Evolutionary conservation across 2,329 filamentous ascomycete genomes (phyloP), one percentile per base, ranked within the genome.

Genomic region (Calonectria fujianensis): DNA sequence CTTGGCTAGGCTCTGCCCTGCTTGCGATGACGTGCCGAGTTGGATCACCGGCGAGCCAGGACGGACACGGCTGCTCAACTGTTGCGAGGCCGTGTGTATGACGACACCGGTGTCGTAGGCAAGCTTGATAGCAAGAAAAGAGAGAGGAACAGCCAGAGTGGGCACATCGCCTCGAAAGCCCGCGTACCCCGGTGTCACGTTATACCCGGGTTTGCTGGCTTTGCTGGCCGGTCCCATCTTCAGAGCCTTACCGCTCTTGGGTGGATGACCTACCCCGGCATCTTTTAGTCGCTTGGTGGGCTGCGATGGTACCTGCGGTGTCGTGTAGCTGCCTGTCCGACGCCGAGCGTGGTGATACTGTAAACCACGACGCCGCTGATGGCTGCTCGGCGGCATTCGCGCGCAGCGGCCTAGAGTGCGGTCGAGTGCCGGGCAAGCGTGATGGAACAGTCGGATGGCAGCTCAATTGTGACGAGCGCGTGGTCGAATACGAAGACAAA

Each of bases 121-220:
- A 54, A 50, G 32, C 54, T 31, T 29, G 54, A 57, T 32, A 18
- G 54, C 24, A 50, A 51, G 31, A 61, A 37, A 48, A 72, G 48
- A 61, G 20, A n/a, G 29, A 54, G 57, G 50, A n/a, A 48, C 32
- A 51, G 52, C n/a, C 8, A 63, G n/a, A 27, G 59, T 39, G 57
- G 50, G 24, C 35, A 51, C 57, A 57, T 65, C 39, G 35, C 61
- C 57, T 63, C 37, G 57, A 63, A 41, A 41, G 57, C 66, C 67
- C 29, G 71, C 66, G 52, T 64, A 70, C 72, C 72, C 67, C 24
- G 45, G 72, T 72, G 63, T 74, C 69, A 74, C 72, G 72, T 74
- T 67, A 63, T 70, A 68, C 61, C 35, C 32, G 57, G 71, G 51
- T 68, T 67, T 59, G 71, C 72, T 74, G 72, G 72, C 61, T 65